These are phyloP conservation scores for Flaveria robusta DNA, from an alignment of 129 eudicot species.

Conservation along the genomic window DNA sequence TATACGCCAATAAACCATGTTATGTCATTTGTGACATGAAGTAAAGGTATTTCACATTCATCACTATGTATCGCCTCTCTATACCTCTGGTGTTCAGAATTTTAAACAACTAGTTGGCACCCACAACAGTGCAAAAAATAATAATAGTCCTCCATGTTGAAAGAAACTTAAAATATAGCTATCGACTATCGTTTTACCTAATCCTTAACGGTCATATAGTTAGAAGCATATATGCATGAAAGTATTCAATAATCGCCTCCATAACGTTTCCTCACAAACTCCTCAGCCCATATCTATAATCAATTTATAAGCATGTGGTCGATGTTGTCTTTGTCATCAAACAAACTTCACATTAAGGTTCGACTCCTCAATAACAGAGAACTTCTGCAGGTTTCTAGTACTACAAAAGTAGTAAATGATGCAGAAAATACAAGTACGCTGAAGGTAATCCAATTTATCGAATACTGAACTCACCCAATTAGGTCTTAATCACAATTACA, in stretches of 20 bases:
- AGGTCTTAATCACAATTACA: background rate
- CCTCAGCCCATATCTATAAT: background rate
- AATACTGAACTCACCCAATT: background rate
- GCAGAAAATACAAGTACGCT: slow-evolving; percentile 11
- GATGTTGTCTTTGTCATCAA: background rate
- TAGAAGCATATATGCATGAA: background rate
- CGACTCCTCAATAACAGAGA: background rate
- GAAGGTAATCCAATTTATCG: background rate
- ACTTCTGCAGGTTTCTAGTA: background rate
- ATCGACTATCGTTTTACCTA: too few relatives aligned
- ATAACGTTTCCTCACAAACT: background rate
- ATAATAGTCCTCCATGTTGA: background rate
- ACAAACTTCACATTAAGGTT: slow-evolving; percentile 10
- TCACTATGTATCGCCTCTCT: background rate
- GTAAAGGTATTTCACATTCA: slow-evolving; percentile 16
- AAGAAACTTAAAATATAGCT: slow-evolving; percentile 2
- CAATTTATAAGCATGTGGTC: background rate
- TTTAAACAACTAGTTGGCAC: background rate
- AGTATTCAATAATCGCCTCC: background rate
- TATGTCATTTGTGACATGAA: background rate
- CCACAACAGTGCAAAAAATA: background rate
- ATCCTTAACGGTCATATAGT: background rate
- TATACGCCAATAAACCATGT: slow-evolving; percentile 1
- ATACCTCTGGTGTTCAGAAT: background rate
- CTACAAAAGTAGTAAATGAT: background rate